phyloP scores from a whole-genome alignment of 768 basidiomycete genomes.

The Lactarius quietus region DNA sequence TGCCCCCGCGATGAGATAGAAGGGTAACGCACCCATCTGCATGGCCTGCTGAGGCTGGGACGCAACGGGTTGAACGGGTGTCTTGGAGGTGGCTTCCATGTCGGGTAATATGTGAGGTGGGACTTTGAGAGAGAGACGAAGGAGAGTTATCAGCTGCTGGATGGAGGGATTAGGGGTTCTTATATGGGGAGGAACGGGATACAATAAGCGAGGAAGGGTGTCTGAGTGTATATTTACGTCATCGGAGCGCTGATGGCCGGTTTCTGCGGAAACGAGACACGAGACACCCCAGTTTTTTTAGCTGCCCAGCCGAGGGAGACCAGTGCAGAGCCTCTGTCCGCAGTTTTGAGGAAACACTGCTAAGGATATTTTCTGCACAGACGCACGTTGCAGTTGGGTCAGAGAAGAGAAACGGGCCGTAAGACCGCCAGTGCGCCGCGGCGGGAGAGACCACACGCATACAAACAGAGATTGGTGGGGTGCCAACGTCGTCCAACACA shows the following conservation, averaged over 20 bases:
- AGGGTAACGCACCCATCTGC: slow-evolving; percentile 55
- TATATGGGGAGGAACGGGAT: too few relatives aligned
- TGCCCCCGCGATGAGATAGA: neutral
- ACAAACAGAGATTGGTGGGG: neutral
- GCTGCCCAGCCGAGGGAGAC: neutral
- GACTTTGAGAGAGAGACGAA: neutral
- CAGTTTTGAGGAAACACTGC: too few relatives aligned
- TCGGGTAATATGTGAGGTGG: neutral
- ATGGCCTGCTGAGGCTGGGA: slow-evolving; percentile 58
- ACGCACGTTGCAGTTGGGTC: too few relatives aligned
- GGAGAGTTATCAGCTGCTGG: neutral
- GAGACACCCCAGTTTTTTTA: neutral
- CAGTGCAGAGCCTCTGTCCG: neutral
- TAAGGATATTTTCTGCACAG: too few relatives aligned
- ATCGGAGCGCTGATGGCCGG: neutral
- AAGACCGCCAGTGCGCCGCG: too few relatives aligned
- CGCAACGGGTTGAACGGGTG: slow-evolving; percentile 34
- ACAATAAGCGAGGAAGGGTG: neutral
- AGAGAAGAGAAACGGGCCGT: too few relatives aligned
- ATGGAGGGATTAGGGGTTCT: neutral
- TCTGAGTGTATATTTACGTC: neutral
- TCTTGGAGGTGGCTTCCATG: slow-evolving; percentile 33
- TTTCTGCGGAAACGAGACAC: neutral
- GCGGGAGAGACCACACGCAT: neutral
- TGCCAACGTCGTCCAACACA: neutral